These are phyloP conservation scores for Xylaria digitata DNA, from an alignment of 2,329 filamentous ascomycete species.

Conservation along the genomic window DNA sequence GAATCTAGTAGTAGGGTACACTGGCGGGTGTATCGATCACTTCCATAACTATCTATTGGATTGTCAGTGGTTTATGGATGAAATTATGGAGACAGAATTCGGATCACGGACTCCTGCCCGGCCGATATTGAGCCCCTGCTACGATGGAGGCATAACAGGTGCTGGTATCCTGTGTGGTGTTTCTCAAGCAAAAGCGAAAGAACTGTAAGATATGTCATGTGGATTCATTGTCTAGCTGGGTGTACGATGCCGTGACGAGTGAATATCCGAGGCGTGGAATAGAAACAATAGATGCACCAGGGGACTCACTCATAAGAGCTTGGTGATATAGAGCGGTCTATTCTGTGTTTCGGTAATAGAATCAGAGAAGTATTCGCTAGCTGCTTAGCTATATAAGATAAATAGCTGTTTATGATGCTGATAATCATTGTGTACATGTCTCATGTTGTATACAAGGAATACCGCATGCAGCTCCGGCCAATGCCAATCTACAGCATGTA, in stretches of 20 bases:
- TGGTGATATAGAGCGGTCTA: constrained; percentile 3
- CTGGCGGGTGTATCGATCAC: constrained; percentile 82
- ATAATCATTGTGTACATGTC: neutral
- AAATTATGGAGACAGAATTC: constrained; percentile 58
- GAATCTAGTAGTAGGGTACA: constrained; percentile 81
- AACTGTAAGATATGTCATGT: constrained; percentile 37
- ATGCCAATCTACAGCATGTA: too few relatives aligned
- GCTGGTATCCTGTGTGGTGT: constrained; percentile 69
- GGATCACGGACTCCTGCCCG: constrained; percentile 52
- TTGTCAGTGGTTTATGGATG: constrained; percentile 75
- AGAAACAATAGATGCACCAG: constrained; percentile 26
- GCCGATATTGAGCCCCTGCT: constrained; percentile 65
- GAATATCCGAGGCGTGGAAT: constrained; percentile 31
- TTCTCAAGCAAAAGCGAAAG: constrained; percentile 50
- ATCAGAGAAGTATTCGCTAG: neutral
- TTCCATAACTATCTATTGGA: constrained; percentile 79
- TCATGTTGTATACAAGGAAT: neutral
- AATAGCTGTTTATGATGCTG: too few relatives aligned
- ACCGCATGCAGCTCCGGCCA: neutral
- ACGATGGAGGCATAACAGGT: constrained; percentile 71
- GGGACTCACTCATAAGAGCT: neutral
- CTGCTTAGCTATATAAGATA: neutral
- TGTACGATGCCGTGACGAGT: constrained; percentile 32
- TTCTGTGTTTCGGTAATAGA: neutral
- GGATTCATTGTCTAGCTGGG: constrained; percentile 19